Base-by-base conservation (phyloP, 805 yeast species). In the Wickerhamomyces silvicola region DNA sequence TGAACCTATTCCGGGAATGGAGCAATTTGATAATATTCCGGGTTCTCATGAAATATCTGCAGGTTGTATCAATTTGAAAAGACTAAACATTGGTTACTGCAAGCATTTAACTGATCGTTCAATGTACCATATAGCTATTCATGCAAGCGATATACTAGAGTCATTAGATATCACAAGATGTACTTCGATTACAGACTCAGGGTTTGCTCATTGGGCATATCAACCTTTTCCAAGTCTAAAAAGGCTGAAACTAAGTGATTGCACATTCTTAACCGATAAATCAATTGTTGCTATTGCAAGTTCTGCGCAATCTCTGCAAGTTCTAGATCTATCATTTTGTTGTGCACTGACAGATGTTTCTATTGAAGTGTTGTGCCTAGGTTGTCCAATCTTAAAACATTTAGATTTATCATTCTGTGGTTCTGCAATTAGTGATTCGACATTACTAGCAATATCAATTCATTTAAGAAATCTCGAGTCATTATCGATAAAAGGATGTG, bases 331-430 rank as follows among this genome's bases (percentile, higher is more conserved):
- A 27, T 77, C 81, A 12, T 82, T 82, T 46, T 82, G 92, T 52
- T 81, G 90, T 57, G 79, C 84, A 3, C 55, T 82, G 28, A 72
- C 82, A 8, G 88, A 82, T 48, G 66, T 72, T 23, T 68, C 88
- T 3, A 61, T 82, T 18, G 85, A 81, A 41, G 74, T 78, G 2
- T 53, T 82, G 14, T 68, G 81, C 39, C 57, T 77, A 12, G 81
- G 83, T n/a, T 80, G 86, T 47, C 78, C 72, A 30, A 53, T 62
- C 6, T 53, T 82, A 37, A 52, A 62, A 26, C 53, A 57, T 14
- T 56, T 82, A 38, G 78, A 79, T 43, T 52, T 81, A 21, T 75
- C 84, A 8, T 82, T 80, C 47, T 82, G 90, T 56, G 90, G 90
- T 4, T 70, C 81, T 19, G 88, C 90, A 1, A 86, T 82, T 5